These are phyloP conservation scores for Fusarium devonianum DNA, from an alignment of 2,329 filamentous ascomycete genomes.

Conservation along the genomic window DNA sequence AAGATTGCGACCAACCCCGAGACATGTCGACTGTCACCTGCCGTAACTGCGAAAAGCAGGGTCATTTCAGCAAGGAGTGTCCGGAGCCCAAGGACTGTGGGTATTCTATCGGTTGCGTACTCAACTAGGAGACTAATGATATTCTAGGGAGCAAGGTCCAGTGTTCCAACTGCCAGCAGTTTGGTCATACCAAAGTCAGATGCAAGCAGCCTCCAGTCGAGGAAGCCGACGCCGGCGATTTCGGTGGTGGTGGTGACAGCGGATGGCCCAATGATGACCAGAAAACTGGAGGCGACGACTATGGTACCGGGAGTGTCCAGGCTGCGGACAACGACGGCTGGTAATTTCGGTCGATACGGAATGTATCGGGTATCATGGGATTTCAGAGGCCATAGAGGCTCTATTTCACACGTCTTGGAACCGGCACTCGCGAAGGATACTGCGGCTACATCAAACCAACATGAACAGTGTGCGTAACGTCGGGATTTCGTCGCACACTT, in stretches of 20 bases:
- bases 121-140: conserved; percentile 24
- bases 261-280: conserved; percentile 16
- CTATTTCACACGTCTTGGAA: neutral
- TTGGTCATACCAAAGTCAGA: conserved; percentile 50
- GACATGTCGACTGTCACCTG: conserved; percentile 61
- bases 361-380: neutral
- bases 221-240: conserved; percentile 23
- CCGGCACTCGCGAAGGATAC: neutral
- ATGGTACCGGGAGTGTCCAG: conserved; percentile 5
- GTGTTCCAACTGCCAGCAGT: conserved; percentile 50
- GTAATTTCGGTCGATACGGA: conserved; percentile 16
- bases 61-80: conserved; percentile 70
- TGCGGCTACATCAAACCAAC: neutral
- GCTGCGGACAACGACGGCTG: conserved; percentile 12
- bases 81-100: conserved; percentile 58
- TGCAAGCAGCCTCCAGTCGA: conserved; percentile 45
- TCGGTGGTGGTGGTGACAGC: conserved; percentile 12
- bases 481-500: conserved; percentile 18
- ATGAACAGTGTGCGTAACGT: conserved; percentile 1
- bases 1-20: conserved; percentile 58
- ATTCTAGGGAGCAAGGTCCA: conserved; percentile 50
- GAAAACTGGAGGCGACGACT: conserved; percentile 7
- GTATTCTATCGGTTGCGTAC: conserved; percentile 14
- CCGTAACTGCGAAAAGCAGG: conserved; percentile 65
- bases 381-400: neutral